These are phyloP conservation scores for Punica granatum DNA, from an alignment of 345 rosid species.

Conservation along the genomic window DNA sequence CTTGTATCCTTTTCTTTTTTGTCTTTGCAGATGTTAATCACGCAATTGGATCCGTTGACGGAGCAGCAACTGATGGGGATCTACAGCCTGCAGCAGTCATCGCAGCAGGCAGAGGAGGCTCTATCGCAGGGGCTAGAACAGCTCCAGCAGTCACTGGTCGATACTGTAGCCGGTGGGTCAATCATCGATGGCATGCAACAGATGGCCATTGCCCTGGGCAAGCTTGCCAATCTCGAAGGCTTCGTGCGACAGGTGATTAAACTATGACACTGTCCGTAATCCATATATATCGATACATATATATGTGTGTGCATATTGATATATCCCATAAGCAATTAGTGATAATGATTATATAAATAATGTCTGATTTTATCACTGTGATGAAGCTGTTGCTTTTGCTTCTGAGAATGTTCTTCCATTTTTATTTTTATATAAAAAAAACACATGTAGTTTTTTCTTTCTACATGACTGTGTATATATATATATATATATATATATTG, in stretches of 20 bases:
- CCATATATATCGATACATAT: neutral
- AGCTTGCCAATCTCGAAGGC: conserved; percentile 87
- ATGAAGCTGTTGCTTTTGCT: neutral
- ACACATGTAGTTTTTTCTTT: too few species aligned
- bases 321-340: too few species aligned
- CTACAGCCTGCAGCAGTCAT: conserved; percentile 82
- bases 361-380: too few species aligned
- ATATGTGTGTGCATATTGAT: conserved; percentile 13
- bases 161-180: conserved; percentile 55
- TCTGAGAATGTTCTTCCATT: neutral
- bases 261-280: neutral
- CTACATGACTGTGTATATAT: too few species aligned
- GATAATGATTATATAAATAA: too few species aligned
- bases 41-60: conserved; percentile 79
- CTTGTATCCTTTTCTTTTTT: neutral
- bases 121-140: conserved; percentile 84
- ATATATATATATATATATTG: too few species aligned
- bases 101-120: conserved; percentile 96
- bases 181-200: conserved; percentile 80
- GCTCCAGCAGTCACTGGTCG: conserved; percentile 85
- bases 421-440: too few species aligned
- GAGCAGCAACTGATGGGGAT: conserved; percentile 94
- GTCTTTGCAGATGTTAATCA: conserved; percentile 50
- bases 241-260: conserved; percentile 82
- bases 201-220: conserved; percentile 85